A percentile compares a stretch with the other conserved stretches of the same genome.
Conservation (phyloP, 306 rosid genomes). For the Calophaca sinica region DNA sequence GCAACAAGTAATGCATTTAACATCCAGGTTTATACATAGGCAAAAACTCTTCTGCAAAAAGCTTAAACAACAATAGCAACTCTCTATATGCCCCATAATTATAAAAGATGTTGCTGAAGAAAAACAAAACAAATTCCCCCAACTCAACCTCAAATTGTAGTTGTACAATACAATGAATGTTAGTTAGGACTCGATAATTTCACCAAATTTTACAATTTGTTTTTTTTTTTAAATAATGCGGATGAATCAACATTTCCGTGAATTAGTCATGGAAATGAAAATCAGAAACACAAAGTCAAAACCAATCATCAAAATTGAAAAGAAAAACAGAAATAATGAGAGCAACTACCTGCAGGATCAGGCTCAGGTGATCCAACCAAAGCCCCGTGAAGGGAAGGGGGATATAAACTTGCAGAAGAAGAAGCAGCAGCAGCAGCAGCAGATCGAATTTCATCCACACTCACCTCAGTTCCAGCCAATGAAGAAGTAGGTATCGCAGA, state of each 20-base stretch:
- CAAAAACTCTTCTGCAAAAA: not conserved
- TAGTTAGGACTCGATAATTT: not conserved
- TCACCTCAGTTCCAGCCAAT: conserved; percentile 53
- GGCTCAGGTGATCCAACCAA: conserved; percentile 75
- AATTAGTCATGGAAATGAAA: conserved; percentile 28
- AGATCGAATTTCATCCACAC: conserved; percentile 90
- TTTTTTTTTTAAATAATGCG: not conserved
- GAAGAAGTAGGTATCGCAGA: conserved; percentile 69
- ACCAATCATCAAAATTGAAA: conserved; percentile 46
- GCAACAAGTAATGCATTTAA: conserved; percentile 45
- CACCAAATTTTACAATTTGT: not conserved
- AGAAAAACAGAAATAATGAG: conserved; percentile 8
- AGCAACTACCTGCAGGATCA: conserved; percentile 60
- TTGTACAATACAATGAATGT: not conserved
- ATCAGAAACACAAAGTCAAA: conserved; percentile 26
- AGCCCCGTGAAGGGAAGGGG: conserved; percentile 83
- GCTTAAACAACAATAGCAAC: conserved; percentile 21
- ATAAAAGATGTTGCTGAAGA: conserved; percentile 8
- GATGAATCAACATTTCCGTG: not conserved
- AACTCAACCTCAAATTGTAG: not conserved
- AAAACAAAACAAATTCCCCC: conserved; percentile 9
- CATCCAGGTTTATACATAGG: conserved; percentile 8
- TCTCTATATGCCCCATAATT: conserved; percentile 1
- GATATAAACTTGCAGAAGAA: conserved; percentile 69
- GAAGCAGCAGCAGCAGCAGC: conserved; percentile 63